Conservation (phyloP, 305 asterid genomes). For the Fraxinus floribunda region DNA sequence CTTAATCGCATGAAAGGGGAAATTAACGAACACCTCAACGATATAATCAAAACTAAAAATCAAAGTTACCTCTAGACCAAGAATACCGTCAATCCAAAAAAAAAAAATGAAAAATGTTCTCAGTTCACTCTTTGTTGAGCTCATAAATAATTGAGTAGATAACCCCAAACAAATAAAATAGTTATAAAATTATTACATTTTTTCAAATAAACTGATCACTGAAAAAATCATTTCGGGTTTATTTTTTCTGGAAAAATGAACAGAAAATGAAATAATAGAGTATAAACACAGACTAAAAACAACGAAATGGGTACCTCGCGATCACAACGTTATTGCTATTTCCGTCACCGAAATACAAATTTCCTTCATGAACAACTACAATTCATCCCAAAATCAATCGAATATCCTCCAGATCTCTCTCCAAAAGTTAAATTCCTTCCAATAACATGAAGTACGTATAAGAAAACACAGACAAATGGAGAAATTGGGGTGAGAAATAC, state of each 20-base stretch:
- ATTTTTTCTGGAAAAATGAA: background rate
- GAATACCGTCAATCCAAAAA: background rate
- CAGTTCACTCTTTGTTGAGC: slow-evolving; percentile 4
- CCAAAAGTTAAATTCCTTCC: background rate
- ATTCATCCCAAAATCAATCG: slow-evolving; percentile 15
- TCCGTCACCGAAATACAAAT: background rate
- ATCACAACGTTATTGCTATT: slow-evolving; percentile 14
- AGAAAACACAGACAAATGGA: background rate
- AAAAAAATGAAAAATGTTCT: background rate
- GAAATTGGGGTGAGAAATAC: background rate
- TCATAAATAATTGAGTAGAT: slow-evolving; percentile 2
- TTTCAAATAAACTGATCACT: slow-evolving; percentile 11
- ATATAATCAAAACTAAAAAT: slow-evolving; percentile 2
- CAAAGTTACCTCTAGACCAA: slow-evolving; percentile 10
- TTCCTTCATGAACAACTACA: slow-evolving; percentile 12
- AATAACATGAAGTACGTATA: background rate
- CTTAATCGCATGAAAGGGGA: slow-evolving; percentile 6
- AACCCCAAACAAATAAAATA: background rate
- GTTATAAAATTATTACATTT: background rate
- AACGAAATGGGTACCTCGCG: slow-evolving; percentile 28
- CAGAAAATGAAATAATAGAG: background rate
- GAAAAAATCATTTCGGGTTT: background rate
- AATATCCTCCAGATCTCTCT: slow-evolving; percentile 19
- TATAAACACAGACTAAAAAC: background rate
- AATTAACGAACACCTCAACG: background rate